phyloP scores from a whole-genome alignment of 2,329 filamentous ascomycete genomes.

The Neopestalotiopsis sp. region DNA sequence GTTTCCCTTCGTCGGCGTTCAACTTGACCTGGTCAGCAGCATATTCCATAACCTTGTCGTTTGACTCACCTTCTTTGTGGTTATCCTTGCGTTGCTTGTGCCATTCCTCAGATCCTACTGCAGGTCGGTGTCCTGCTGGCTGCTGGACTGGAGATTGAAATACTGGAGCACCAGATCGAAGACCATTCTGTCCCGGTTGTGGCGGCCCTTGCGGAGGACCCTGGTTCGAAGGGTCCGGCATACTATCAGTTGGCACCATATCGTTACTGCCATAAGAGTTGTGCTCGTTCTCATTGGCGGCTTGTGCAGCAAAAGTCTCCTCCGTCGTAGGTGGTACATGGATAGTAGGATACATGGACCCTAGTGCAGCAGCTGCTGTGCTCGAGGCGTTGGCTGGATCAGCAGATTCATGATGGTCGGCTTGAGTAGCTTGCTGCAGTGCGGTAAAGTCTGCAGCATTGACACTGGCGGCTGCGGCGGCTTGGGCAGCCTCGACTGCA shows the following conservation, averaged over 20 bases:
- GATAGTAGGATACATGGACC: conserved; percentile 63
- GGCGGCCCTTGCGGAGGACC: conserved; percentile 24
- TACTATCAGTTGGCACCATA: conserved; percentile 42
- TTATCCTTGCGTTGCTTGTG: conserved; percentile 97
- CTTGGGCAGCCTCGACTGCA: conserved; percentile 53
- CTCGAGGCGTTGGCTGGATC: conserved; percentile 61
- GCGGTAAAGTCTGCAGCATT: conserved; percentile 62
- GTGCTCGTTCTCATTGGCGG: conserved; percentile 43
- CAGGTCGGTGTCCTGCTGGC: conserved; percentile 65
- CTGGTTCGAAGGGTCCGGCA: conserved; percentile 38
- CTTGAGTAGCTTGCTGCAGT: conserved; percentile 57
- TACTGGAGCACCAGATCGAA: conserved; percentile 22
- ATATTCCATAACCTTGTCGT: background rate
- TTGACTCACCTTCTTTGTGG: conserved; percentile 87
- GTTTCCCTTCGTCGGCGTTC: conserved; percentile 96
- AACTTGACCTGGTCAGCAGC: conserved; percentile 59
- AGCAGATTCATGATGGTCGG: conserved; percentile 50
- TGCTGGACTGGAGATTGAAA: conserved; percentile 24
- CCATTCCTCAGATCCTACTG: conserved; percentile 97
- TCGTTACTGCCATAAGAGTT: conserved; percentile 42
- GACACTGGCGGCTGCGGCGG: conserved; percentile 45
- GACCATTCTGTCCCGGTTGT: conserved; percentile 45
- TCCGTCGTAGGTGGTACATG: conserved; percentile 64
- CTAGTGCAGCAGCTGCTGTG: conserved; percentile 64
- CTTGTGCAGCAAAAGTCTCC: conserved; percentile 64